These are phyloP conservation scores for Salix udensis DNA, from an alignment of 345 rosid genomes.

Conservation along the genomic window DNA sequence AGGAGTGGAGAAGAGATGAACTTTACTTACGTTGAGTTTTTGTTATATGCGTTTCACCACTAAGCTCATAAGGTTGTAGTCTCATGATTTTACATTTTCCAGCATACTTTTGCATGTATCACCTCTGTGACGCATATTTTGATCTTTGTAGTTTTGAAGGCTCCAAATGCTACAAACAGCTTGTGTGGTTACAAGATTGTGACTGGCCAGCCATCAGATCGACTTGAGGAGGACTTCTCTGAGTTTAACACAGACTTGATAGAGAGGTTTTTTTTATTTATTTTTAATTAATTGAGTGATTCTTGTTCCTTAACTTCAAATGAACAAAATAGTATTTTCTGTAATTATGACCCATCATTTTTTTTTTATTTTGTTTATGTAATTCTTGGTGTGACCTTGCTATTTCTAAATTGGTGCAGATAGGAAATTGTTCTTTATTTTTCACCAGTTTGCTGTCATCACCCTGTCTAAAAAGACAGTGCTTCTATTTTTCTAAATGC, in stretches of 20 bases:
- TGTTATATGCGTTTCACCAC: slow-evolving; percentile 83
- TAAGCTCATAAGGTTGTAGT: slow-evolving; percentile 78
- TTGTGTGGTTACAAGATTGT: slow-evolving; percentile 96
- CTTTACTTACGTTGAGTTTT: slow-evolving; percentile 90
- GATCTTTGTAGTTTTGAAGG: slow-evolving; percentile 44
- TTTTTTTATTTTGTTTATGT: not conserved
- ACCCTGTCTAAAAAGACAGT: too few species aligned
- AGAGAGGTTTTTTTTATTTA: slow-evolving; percentile 76
- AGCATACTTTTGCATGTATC: not conserved
- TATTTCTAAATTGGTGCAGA: not conserved
- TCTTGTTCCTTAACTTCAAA: not conserved
- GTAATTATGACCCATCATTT: too few species aligned
- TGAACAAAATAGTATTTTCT: not conserved
- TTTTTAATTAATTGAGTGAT: not conserved
- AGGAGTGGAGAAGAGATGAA: slow-evolving; percentile 95
- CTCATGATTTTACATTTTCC: slow-evolving; percentile 10
- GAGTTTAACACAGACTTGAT: slow-evolving; percentile 78
- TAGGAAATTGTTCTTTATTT: not conserved
- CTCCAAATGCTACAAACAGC: slow-evolving; percentile 95
- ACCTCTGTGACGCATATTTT: slow-evolving; percentile 18
- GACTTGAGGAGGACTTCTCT: slow-evolving; percentile 95
- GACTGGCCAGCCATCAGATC: slow-evolving; percentile 95
- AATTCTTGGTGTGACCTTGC: not conserved
- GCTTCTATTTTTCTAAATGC: not conserved
- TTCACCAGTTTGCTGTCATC: too few species aligned